These are phyloP conservation scores for Colletotrichum australisinense DNA, from an alignment of 2,329 filamentous ascomycete species.

Conservation along the genomic window DNA sequence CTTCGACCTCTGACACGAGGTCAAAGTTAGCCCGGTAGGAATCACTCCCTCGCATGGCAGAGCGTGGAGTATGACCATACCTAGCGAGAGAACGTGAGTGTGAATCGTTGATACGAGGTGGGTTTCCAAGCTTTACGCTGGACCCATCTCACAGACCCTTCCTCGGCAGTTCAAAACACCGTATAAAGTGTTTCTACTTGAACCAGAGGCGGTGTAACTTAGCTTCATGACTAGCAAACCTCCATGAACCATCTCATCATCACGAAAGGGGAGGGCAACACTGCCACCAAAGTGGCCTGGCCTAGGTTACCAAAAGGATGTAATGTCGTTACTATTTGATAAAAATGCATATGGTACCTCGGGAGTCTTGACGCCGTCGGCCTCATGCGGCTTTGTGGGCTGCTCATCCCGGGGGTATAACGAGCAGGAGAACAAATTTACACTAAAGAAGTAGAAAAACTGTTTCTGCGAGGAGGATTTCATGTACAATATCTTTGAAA, in stretches of 20 bases:
- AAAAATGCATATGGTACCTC: slow-evolving; percentile 4
- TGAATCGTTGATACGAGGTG: neutral
- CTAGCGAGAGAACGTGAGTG: neutral
- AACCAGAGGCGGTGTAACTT: neutral
- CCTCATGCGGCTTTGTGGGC: slow-evolving; percentile 22
- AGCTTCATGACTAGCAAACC: neutral
- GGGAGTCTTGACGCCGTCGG: neutral
- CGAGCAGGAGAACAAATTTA: neutral
- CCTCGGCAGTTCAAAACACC: neutral
- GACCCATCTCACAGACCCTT: neutral
- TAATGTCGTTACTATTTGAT: neutral
- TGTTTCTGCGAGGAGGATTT: neutral
- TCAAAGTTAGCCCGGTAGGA: neutral
- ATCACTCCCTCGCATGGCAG: neutral
- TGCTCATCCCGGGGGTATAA: slow-evolving; percentile 14
- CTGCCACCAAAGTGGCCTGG: neutral
- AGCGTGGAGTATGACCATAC: neutral
- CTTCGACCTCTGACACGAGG: neutral
- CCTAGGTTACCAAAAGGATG: neutral
- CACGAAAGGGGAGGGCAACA: neutral
- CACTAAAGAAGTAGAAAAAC: slow-evolving; percentile 13
- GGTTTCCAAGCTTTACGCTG: neutral
- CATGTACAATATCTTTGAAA: neutral
- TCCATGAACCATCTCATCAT: neutral
- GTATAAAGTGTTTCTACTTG: neutral